Evolutionary conservation across 352 stramenopile species (phyloP), one percentile per base, ranked within the genome.

Genomic region (Phytophthora ohioensis): DNA sequence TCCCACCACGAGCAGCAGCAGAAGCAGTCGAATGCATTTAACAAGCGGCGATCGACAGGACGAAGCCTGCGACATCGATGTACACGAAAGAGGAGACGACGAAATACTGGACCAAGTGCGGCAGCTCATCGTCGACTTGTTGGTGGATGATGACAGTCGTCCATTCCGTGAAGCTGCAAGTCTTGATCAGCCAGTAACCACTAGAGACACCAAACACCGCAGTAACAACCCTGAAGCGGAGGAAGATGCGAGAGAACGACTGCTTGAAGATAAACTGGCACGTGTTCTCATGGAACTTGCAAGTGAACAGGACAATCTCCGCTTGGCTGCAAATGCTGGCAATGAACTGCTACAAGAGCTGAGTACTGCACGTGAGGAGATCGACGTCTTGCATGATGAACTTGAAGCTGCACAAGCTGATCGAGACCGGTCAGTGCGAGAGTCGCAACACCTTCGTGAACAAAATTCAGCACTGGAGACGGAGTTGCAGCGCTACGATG

Each of bases 331-430:
- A 2, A 77, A 67, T 17, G 81, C 81, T 10, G 84, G 84, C 15
- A 89, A 84, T 34, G 64, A 61, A 39, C 68, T 91, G 41, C 64
- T 90, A 8, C 64, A 85, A 34, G 76, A 88, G 61, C 67, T 89
- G 0, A 39, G 42, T 9, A 60, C 58, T 30, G 69, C 66, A n/a
- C 56, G 64, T 3, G 67, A 78, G 17, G 75, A 88, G 39, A 45
- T 63, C 2, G 52, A 77, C 30, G 43, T 51, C 0, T 53, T 85
- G 38, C 65, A 81, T 0, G 69, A 75, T 21, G 59, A 80, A 39
- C 32, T 85, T 6, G 59, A 82, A 43, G 31, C 42, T 41, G 69
- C 57, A 6, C 68, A 80, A 39, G 34, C 60, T 51, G 67, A 79
- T 5, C 49, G 71, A 0, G 47, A 78, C n/a, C 52, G 47, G 8